These are phyloP conservation scores for Tetrahymena malaccensis DNA, from an alignment of 73 alveolate species.

Conservation along the genomic window DNA sequence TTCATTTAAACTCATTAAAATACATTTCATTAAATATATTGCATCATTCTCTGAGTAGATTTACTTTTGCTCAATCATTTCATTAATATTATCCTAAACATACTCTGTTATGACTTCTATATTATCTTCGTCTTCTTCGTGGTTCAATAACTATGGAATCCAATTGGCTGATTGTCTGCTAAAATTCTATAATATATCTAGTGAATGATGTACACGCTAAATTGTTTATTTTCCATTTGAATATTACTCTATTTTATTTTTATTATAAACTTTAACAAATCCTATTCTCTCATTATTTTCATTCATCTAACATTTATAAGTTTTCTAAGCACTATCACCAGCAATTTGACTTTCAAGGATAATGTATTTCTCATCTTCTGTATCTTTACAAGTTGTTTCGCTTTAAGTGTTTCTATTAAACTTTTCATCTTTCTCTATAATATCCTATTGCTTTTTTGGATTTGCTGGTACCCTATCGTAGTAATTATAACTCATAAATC, in stretches of 20 bases:
- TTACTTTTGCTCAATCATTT: not conserved
- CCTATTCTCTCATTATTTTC: not conserved
- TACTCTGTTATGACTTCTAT: not conserved
- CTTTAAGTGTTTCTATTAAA: not conserved
- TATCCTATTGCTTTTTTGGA: not conserved
- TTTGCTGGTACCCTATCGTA: not conserved
- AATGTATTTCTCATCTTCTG: not conserved
- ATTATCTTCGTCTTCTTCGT: not conserved
- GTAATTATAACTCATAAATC: not conserved
- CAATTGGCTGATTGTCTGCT: not conserved
- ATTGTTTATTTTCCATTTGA: not conserved
- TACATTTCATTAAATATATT: not conserved
- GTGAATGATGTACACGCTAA: not conserved
- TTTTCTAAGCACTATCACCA: not conserved
- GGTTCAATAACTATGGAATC: not conserved
- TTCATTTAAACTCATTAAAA: not conserved
- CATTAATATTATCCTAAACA: not conserved
- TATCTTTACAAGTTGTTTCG: not conserved
- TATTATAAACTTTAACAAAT: not conserved
- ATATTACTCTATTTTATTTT: not conserved
- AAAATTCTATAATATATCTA: not conserved
- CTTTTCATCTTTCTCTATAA: not conserved
- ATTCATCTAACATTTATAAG: not conserved
- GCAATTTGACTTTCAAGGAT: not conserved
- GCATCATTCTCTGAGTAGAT: not conserved